Evolutionary conservation across 352 stramenopile species (phyloP).

Genomic region (Phytophthora pinifolia): DNA sequence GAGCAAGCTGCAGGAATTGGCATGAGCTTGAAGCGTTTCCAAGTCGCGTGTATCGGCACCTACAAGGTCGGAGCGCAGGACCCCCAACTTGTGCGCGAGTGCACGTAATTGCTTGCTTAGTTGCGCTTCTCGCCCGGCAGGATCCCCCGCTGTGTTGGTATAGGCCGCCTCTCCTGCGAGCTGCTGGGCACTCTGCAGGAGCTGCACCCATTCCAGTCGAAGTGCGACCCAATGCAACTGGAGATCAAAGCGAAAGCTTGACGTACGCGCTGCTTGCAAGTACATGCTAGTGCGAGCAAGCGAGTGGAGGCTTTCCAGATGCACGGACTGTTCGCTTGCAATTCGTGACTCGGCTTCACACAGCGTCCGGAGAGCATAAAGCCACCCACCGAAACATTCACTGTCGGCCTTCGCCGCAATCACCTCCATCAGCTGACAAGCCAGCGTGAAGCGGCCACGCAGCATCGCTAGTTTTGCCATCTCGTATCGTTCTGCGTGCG

Average conservation of each 20-base stretch:
- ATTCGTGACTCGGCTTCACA: conserved; percentile 40
- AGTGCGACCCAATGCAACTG: conserved; percentile 41
- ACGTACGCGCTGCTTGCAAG: conserved; percentile 38
- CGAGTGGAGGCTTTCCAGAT: conserved; percentile 33
- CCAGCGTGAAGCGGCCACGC: conserved; percentile 34
- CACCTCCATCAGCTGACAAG: conserved; percentile 24
- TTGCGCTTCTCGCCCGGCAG: conserved; percentile 23
- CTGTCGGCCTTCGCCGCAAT: conserved; percentile 31
- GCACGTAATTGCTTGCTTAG: conserved; percentile 28
- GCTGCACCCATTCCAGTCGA: conserved; percentile 41
- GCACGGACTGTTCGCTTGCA: conserved; percentile 17
- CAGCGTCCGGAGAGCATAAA: conserved; percentile 35
- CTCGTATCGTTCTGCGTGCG: conserved; percentile 46
- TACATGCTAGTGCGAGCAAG: conserved; percentile 27
- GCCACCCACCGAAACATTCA: conserved; percentile 52
- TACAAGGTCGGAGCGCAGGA: conserved; percentile 32
- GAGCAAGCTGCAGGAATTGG: conserved; percentile 29
- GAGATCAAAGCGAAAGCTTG: conserved; percentile 45
- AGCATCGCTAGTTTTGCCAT: conserved; percentile 44
- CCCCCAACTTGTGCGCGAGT: conserved; percentile 26
- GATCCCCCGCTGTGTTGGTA: conserved; percentile 29
- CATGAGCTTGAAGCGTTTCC: conserved; percentile 28
- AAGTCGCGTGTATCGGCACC: conserved; percentile 32
- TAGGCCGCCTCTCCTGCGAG: conserved; percentile 42
- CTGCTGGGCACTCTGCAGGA: conserved; percentile 47